phyloP scores from a whole-genome alignment of 495 filamentous ascomycete species.

The Penicillium cosmopolitanum region DNA sequence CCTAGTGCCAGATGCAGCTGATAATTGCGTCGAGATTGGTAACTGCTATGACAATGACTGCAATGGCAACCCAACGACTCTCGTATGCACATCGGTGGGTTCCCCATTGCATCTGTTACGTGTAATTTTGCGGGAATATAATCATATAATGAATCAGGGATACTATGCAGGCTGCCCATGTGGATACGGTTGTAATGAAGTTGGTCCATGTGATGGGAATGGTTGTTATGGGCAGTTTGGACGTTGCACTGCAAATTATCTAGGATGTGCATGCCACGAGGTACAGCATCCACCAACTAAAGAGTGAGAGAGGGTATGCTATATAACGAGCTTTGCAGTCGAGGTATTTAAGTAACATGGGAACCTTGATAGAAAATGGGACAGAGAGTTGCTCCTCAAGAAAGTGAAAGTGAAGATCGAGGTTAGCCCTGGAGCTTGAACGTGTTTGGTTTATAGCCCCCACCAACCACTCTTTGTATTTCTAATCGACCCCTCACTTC shows the following conservation, averaged over 20 bases:
- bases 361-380: too few species aligned
- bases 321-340: too few species aligned
- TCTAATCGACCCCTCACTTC: slow-evolving; percentile 3
- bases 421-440: too few species aligned
- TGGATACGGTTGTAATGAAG: background rate
- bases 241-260: background rate
- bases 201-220: background rate
- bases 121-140: background rate
- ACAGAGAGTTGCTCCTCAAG: too few species aligned
- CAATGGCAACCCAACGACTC: background rate
- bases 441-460: too few species aligned
- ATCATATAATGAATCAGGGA: background rate
- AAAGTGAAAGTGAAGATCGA: too few species aligned
- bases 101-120: background rate
- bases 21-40: background rate
- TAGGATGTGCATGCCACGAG: background rate
- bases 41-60: slow-evolving; percentile 1
- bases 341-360: too few species aligned
- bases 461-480: background rate
- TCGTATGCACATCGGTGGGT: background rate
- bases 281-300: background rate
- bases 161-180: background rate
- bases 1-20: background rate
- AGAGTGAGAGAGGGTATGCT: too few species aligned
- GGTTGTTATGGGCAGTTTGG: background rate